Percentiles rank a stretch among this genome's conserved stretches.
These are phyloP conservation scores for Crithidia brevicula DNA, from an alignment of 208 protist species.

Conservation along the genomic window DNA sequence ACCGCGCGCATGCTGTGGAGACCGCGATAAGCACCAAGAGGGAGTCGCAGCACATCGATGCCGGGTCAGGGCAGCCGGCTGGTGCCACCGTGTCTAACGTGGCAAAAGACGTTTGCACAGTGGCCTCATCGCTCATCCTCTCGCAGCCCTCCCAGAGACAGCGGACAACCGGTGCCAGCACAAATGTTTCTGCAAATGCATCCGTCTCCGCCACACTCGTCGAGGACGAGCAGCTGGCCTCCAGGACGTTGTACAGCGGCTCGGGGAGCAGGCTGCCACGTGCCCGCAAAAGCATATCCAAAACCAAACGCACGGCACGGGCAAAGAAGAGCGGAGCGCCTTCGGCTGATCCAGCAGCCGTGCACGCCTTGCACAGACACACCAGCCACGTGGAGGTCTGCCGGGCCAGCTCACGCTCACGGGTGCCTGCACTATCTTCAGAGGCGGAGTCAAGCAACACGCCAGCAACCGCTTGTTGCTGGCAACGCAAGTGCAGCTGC, in stretches of 20 bases:
- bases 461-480: constrained; percentile 13
- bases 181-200: constrained; percentile 5
- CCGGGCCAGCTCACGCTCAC: constrained; percentile 17
- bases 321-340: constrained; percentile 11
- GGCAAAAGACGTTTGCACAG: background rate
- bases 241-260: constrained; percentile 12
- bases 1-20: constrained; percentile 25
- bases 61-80: background rate
- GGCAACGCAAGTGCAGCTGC: constrained; percentile 32
- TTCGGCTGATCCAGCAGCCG: background rate
- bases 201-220: constrained; percentile 13
- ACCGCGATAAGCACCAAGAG: constrained; percentile 25
- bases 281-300: constrained; percentile 17
- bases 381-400: constrained; percentile 18
- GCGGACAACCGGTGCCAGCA: constrained; percentile 12
- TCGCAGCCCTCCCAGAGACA: constrained; percentile 21
- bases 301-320: constrained; percentile 18
- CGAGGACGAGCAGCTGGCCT: background rate
- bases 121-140: background rate
- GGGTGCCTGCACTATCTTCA: constrained; percentile 13
- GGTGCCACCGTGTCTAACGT: background rate
- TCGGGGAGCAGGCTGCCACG: constrained; percentile 28
- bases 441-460: constrained; percentile 21
- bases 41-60: background rate
- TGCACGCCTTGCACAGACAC: background rate